Evolutionary conservation across 23 red algal genomes (phyloP).

Genomic region (Cyanidioschyzon merolae): DNA sequence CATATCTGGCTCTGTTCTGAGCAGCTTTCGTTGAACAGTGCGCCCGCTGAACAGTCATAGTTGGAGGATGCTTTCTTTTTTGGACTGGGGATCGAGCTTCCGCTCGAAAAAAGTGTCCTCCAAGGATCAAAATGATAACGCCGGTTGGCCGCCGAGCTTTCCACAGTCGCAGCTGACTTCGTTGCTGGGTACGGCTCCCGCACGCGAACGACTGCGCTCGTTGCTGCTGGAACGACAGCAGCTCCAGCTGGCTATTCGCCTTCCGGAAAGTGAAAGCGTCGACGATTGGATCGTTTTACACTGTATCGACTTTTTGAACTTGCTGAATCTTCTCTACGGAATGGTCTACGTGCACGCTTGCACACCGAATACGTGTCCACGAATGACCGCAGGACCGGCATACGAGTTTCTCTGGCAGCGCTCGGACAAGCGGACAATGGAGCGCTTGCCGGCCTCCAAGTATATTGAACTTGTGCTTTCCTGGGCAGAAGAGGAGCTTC

Average conservation of each 20-base stretch:
- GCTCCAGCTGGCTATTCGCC: conserved; percentile 61
- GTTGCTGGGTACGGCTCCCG: neutral
- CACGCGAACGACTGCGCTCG: neutral
- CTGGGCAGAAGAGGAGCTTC: conserved; percentile 62
- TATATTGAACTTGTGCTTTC: conserved; percentile 87
- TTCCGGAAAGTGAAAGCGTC: conserved; percentile 74
- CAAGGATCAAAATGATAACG: neutral
- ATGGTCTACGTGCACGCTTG: conserved; percentile 78
- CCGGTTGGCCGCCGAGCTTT: neutral
- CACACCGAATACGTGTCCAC: conserved; percentile 66
- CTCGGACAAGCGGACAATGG: conserved; percentile 56
- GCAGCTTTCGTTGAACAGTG: too few relatives aligned
- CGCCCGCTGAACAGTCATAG: too few relatives aligned
- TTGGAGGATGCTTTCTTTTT: conserved; percentile 14
- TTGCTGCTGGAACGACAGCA: conserved; percentile 6
- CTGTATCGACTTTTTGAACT: conserved; percentile 93
- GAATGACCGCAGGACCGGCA: conserved; percentile 85
- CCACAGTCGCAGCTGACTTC: conserved; percentile 7
- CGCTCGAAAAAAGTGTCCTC: neutral
- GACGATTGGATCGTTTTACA: conserved; percentile 92
- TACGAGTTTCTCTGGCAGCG: conserved; percentile 96
- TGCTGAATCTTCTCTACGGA: conserved; percentile 87
- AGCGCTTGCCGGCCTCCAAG: conserved; percentile 60
- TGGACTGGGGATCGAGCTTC: conserved; percentile 14
- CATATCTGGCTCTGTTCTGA: too few relatives aligned